These are phyloP conservation scores for Anisodus acutangulus DNA, from an alignment of 257 asterid species.

Conservation along the genomic window DNA sequence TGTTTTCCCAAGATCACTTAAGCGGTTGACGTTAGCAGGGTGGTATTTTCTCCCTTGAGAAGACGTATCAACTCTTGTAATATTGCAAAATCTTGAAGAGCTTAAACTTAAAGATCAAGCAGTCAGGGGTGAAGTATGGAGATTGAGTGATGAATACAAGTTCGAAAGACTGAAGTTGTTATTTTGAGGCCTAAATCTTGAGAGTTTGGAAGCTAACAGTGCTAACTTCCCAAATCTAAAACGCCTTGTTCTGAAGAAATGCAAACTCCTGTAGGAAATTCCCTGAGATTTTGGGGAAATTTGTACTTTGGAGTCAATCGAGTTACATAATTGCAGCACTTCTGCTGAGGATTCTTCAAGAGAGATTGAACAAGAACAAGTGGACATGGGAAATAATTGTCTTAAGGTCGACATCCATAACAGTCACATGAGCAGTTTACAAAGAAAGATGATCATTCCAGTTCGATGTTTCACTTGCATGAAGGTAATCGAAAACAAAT, in stretches of 20 bases:
- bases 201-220: background rate
- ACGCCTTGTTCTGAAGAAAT: background rate
- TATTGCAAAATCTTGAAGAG: conserved; percentile 3
- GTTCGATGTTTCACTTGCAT: background rate
- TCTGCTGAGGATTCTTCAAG: background rate
- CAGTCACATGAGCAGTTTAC: background rate
- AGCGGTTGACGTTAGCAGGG: background rate
- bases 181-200: background rate
- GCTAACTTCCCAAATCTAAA: background rate
- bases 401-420: conserved; percentile 8
- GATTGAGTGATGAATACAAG: background rate
- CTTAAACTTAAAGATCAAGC: background rate
- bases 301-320: background rate
- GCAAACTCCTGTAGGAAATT: background rate
- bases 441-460: background rate
- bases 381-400: background rate
- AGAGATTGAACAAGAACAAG: background rate
- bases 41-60: rapidly evolving
- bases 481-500: no score
- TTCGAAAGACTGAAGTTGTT: background rate
- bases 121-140: background rate
- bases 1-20: background rate
- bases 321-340: background rate
- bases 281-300: conserved; percentile 7
- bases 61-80: background rate